Evolutionary conservation across 176 grass and related monocot genomes (phyloP).

Genomic region (Aegilops tauschii): DNA sequence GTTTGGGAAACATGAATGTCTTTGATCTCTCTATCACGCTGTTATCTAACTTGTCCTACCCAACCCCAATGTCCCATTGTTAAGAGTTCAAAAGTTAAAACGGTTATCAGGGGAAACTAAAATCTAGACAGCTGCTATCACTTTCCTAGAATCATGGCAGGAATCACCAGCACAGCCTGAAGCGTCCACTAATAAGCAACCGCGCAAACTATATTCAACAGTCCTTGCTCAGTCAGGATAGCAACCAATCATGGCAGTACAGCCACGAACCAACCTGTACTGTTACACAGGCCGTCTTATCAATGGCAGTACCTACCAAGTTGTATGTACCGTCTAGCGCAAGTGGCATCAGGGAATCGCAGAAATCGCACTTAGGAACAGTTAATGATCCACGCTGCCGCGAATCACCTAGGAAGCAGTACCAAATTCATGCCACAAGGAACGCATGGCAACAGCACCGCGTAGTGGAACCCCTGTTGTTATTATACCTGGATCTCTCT

Average conservation of each 20-base stretch:
- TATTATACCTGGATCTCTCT: slow-evolving; percentile 69
- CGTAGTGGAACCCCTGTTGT: neutral
- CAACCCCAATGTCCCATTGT: neutral
- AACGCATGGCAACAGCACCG: neutral
- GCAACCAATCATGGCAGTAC: neutral
- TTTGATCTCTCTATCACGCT: neutral
- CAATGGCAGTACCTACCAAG: neutral
- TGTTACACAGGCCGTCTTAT: neutral
- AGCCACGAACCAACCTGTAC: neutral
- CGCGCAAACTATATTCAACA: neutral
- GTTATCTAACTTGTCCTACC: neutral
- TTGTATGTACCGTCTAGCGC: neutral
- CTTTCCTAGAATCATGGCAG: neutral
- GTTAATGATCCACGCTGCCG: slow-evolving; percentile 7
- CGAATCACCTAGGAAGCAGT: neutral
- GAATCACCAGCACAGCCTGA: neutral
- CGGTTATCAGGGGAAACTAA: neutral
- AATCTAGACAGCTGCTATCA: neutral
- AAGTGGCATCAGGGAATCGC: neutral
- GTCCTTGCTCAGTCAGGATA: neutral
- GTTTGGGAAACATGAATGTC: neutral
- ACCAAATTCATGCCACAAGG: neutral
- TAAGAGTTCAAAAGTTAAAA: neutral
- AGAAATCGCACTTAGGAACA: neutral
- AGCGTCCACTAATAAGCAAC: neutral